phyloP scores from a whole-genome alignment of 805 yeast genomes.

The Kazachstania africana region DNA sequence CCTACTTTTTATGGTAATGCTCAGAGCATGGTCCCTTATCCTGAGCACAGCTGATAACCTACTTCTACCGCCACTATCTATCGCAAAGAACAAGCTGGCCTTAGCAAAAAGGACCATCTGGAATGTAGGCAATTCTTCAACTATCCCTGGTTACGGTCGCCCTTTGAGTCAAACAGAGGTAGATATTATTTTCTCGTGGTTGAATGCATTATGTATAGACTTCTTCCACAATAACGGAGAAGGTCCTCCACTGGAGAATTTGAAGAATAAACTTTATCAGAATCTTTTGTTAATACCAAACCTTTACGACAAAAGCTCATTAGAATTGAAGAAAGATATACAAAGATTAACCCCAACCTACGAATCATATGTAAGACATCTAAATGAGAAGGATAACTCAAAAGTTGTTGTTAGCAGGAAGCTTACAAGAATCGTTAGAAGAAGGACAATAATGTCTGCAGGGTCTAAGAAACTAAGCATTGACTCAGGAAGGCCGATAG shows the following conservation, averaged over 20 bases:
- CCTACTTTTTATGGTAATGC: constrained; percentile 51
- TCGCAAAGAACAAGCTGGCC: constrained; percentile 23
- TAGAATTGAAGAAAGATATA: constrained; percentile 43
- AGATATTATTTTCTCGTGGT: constrained; percentile 62
- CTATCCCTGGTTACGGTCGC: constrained; percentile 38
- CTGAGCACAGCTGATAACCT: constrained; percentile 58
- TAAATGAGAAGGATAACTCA: constrained; percentile 1
- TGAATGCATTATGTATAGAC: constrained; percentile 49
- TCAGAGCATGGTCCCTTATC: constrained; percentile 71
- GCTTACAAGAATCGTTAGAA: constrained; percentile 44
- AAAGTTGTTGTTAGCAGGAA: constrained; percentile 23
- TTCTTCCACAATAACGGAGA: constrained; percentile 74
- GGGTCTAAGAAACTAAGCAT: constrained; percentile 33
- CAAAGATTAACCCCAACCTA: constrained; percentile 31
- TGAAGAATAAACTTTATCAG: constrained; percentile 55
- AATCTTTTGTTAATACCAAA: constrained; percentile 51
- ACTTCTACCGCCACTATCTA: constrained; percentile 58
- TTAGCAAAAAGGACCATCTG: constrained; percentile 25
- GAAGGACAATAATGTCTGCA: constrained; percentile 59
- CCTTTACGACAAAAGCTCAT: constrained; percentile 43
- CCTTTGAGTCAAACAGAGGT: constrained; percentile 49
- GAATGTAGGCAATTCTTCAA: constrained; percentile 24
- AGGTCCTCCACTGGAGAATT: constrained; percentile 58
- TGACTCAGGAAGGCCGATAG: too few relatives aligned
- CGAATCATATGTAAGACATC: constrained; percentile 18